These are phyloP conservation scores for Phaffia rhodozyma DNA, from an alignment of 1,284 basidiomycete species.

Conservation along the genomic window DNA sequence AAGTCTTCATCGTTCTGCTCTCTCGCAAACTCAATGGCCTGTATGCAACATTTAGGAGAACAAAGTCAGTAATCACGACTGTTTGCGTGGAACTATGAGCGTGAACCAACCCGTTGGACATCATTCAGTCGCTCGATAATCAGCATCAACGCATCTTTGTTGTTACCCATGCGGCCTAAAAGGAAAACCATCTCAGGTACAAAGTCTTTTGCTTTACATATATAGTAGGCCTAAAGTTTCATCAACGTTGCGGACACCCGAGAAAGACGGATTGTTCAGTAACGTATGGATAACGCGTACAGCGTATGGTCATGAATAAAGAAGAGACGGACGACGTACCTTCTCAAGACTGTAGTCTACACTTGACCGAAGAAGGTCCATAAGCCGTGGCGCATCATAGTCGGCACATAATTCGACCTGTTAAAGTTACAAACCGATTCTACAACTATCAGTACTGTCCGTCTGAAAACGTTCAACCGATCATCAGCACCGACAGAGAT, in stretches of 20 bases:
- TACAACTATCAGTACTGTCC: background rate
- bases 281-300: too few relatives aligned
- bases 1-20: conserved; percentile 95
- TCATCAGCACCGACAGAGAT: background rate
- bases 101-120: conserved; percentile 59
- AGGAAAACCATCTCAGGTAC: conserved; percentile 97
- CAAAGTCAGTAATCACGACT: conserved; percentile 10
- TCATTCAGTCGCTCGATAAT: conserved; percentile 93
- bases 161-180: conserved; percentile 93
- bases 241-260: background rate
- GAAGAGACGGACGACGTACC: conserved; percentile 36
- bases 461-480: background rate
- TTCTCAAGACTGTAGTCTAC: conserved; percentile 83
- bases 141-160: conserved; percentile 81
- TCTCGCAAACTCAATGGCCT: conserved; percentile 97
- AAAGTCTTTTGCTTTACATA: conserved; percentile 71
- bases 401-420: conserved; percentile 85
- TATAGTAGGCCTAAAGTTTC: conserved; percentile 58
- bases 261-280: background rate
- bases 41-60: background rate
- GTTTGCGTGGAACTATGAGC: background rate
- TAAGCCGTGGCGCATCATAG: conserved; percentile 61
- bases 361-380: conserved; percentile 83
- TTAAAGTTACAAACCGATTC: background rate
- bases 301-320: background rate